These are phyloP conservation scores for Panaeolus cyanescens DNA, from an alignment of 768 basidiomycete species.

Conservation along the genomic window DNA sequence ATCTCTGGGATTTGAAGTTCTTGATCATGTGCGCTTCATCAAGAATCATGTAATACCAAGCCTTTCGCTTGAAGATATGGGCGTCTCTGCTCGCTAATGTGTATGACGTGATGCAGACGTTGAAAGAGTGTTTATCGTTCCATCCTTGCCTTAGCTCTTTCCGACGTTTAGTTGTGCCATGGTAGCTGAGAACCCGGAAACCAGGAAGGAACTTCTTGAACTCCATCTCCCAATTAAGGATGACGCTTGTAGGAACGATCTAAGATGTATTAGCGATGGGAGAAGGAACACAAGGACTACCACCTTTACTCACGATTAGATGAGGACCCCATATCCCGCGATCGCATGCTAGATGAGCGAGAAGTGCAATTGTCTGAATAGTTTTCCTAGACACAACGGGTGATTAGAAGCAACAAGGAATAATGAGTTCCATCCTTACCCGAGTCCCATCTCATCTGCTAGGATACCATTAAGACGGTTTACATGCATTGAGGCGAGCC, in stretches of 20 bases:
- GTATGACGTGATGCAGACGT: slow-evolving; percentile 95
- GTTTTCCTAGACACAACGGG: slow-evolving; percentile 65
- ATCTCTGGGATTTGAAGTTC: slow-evolving; percentile 92
- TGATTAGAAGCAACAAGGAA: background rate
- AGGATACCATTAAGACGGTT: slow-evolving; percentile 83
- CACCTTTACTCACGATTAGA: slow-evolving; percentile 60
- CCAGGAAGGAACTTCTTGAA: slow-evolving; percentile 95
- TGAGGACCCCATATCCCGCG: slow-evolving; percentile 92
- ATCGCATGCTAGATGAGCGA: slow-evolving; percentile 92
- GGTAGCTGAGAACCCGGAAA: slow-evolving; percentile 85
- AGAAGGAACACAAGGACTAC: background rate
- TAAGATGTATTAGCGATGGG: slow-evolving; percentile 28
- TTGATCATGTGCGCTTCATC: slow-evolving; percentile 99
- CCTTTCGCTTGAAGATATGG: slow-evolving; percentile 88
- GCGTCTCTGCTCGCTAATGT: slow-evolving; percentile 90
- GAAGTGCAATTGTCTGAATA: slow-evolving; percentile 91
- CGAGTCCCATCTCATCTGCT: slow-evolving; percentile 94
- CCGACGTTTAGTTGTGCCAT: slow-evolving; percentile 86
- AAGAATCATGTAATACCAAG: slow-evolving; percentile 95
- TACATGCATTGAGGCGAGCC: slow-evolving; percentile 86
- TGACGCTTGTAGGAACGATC: slow-evolving; percentile 91
- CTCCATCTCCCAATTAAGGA: slow-evolving; percentile 97
- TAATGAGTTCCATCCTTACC: slow-evolving; percentile 49
- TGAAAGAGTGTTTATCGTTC: slow-evolving; percentile 88
- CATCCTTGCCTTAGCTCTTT: slow-evolving; percentile 90